phyloP scores from a whole-genome alignment of 257 asterid species.

The Pogostemon cablin region DNA sequence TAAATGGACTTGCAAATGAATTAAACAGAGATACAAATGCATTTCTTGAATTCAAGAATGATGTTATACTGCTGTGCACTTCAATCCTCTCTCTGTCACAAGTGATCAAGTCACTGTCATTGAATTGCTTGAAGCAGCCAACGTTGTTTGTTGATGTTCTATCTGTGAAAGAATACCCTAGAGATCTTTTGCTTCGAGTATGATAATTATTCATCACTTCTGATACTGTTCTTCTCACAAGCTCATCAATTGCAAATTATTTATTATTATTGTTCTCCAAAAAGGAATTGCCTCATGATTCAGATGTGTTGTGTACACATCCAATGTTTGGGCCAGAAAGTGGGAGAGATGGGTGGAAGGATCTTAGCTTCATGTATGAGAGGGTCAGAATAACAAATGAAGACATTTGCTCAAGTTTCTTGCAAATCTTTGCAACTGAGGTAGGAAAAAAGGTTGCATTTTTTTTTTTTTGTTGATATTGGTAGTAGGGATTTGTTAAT shows the following conservation, averaged over 20 bases:
- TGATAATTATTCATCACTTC: background rate
- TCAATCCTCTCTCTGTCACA: constrained; percentile 70
- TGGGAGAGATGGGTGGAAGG: constrained; percentile 80
- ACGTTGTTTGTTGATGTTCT: constrained; percentile 83
- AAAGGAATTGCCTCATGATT: constrained; percentile 74
- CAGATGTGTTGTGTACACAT: constrained; percentile 86
- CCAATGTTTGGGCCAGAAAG: constrained; percentile 98
- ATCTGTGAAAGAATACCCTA: constrained; percentile 81
- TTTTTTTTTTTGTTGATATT: too few species aligned
- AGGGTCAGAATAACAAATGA: constrained; percentile 67
- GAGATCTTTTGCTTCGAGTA: constrained; percentile 71
- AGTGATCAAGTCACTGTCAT: constrained; percentile 63
- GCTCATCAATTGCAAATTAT: background rate
- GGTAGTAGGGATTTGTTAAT: background rate
- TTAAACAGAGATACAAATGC: constrained; percentile 56
- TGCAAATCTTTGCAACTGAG: constrained; percentile 72
- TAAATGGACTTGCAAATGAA: background rate
- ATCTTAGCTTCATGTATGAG: constrained; percentile 68
- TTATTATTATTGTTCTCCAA: background rate
- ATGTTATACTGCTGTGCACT: constrained; percentile 69
- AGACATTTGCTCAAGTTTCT: constrained; percentile 57
- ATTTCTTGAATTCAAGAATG: constrained; percentile 66
- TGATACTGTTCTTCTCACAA: background rate
- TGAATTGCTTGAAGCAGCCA: constrained; percentile 49
- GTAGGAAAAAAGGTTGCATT: constrained; percentile 35